Evolutionary conservation across 805 yeast genomes (phyloP).

Genomic region (Saccharomyces paradoxus): DNA sequence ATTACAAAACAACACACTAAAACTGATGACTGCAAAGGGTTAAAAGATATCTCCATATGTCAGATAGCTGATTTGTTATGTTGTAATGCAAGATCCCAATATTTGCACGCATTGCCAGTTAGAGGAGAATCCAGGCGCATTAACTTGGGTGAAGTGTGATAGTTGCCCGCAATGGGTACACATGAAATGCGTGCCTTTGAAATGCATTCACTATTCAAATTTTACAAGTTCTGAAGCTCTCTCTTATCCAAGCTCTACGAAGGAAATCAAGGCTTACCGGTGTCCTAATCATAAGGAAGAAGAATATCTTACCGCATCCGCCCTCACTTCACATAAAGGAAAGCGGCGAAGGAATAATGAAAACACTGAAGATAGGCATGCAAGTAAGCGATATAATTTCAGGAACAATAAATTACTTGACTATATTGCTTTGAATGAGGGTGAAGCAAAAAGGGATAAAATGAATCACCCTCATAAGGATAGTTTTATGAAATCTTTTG

Average conservation of each 20-base stretch:
- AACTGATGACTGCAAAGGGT: background rate
- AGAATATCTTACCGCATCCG: background rate
- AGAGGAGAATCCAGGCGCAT: slow-evolving; percentile 6
- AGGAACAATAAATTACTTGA: slow-evolving; percentile 55
- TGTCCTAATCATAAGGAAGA: slow-evolving; percentile 10
- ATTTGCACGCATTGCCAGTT: slow-evolving; percentile 8
- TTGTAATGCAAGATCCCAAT: slow-evolving; percentile 3
- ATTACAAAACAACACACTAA: background rate
- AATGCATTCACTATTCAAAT: slow-evolving; percentile 3
- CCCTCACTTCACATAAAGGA: background rate
- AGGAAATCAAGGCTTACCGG: slow-evolving; percentile 8
- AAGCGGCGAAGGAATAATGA: background rate
- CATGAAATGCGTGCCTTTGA: slow-evolving; percentile 13
- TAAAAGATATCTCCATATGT: background rate
- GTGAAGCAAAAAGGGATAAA: slow-evolving; percentile 44
- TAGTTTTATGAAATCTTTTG: slow-evolving; percentile 18
- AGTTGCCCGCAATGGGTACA: slow-evolving; percentile 19
- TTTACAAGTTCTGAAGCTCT: background rate
- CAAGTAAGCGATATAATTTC: slow-evolving; percentile 42
- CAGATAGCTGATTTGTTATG: background rate
- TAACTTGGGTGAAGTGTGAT: slow-evolving; percentile 19
- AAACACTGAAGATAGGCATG: background rate
- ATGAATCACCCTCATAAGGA: slow-evolving; percentile 54
- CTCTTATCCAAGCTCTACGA: slow-evolving; percentile 3
- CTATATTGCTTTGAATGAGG: slow-evolving; percentile 72